A percentile compares a stretch with the other conserved stretches of the same genome.
Conservation (phyloP, 768 basidiomycete species). For the Lactarius vividus region DNA sequence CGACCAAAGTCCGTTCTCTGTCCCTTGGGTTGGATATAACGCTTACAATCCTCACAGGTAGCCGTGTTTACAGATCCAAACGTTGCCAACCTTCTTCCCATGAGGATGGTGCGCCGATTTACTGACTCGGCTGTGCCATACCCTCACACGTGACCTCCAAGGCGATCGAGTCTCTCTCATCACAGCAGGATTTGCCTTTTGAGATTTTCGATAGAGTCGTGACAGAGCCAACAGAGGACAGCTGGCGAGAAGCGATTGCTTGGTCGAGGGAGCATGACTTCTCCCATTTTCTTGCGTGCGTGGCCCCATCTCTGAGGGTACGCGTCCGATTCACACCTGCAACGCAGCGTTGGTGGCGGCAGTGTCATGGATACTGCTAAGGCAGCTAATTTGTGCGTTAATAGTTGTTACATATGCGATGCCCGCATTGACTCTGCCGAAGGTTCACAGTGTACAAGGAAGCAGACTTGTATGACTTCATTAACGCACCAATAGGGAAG, state of each 20-base stretch:
- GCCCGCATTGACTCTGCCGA: constrained; percentile 15
- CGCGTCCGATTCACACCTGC: neutral
- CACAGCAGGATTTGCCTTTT: constrained; percentile 71
- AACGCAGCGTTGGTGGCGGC: constrained; percentile 80
- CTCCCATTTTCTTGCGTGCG: constrained; percentile 89
- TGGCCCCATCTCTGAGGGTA: constrained; percentile 23
- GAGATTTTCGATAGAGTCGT: constrained; percentile 80
- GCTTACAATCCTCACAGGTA: constrained; percentile 50
- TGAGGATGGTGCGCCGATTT: constrained; percentile 63
- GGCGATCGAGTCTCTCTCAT: constrained; percentile 78
- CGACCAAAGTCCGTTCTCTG: constrained; percentile 60
- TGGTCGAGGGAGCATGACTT: constrained; percentile 88
- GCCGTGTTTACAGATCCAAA: constrained; percentile 92
- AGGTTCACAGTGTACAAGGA: constrained; percentile 92
- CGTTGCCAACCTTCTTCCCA: constrained; percentile 74
- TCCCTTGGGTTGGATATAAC: neutral
- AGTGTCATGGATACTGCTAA: constrained; percentile 96
- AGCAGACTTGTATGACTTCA: constrained; percentile 91
- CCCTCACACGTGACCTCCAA: constrained; percentile 33
- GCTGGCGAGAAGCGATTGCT: constrained; percentile 82
- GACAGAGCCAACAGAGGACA: constrained; percentile 89
- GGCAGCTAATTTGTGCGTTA: constrained; percentile 77
- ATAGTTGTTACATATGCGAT: neutral
- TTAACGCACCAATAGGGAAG: constrained; percentile 94
- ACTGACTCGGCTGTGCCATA: neutral